Evolutionary conservation across 441 rosid species (phyloP).

Genomic region (Rhodomyrtus psidioides): DNA sequence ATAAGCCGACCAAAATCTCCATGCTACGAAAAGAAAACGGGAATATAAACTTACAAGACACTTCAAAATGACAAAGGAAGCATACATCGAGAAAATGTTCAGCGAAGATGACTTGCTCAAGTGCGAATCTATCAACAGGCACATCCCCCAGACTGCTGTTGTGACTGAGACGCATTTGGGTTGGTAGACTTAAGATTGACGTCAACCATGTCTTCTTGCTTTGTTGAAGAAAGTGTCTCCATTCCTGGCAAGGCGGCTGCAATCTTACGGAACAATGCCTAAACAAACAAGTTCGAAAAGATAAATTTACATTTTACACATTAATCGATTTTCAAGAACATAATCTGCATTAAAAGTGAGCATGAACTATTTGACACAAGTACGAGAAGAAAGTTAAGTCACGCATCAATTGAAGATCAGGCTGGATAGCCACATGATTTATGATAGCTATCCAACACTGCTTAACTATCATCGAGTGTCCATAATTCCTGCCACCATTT

Average conservation of each 20-base stretch:
- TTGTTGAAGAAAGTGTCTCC: conserved; percentile 87
- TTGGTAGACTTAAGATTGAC: conserved; percentile 78
- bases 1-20: neutral
- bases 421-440: neutral
- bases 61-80: neutral
- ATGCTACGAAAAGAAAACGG: neutral
- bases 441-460: neutral
- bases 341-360: neutral
- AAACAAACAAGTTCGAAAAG: neutral
- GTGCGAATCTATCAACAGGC: conserved; percentile 36
- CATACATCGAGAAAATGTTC: neutral
- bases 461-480: neutral
- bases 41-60: neutral
- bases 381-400: neutral
- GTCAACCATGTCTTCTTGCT: conserved; percentile 93
- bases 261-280: conserved; percentile 86
- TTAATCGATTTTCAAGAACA: neutral
- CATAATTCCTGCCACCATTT: neutral
- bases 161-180: conserved; percentile 50
- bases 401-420: neutral
- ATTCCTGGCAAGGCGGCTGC: conserved; percentile 94
- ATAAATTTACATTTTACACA: neutral
- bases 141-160: conserved; percentile 73
- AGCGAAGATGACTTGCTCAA: neutral
- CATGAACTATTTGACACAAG: neutral